Percentiles rank a stretch among this genome's conserved stretches.
Evolutionary conservation across 257 asterid species (phyloP).

Genomic region (Coffea canephora): DNA sequence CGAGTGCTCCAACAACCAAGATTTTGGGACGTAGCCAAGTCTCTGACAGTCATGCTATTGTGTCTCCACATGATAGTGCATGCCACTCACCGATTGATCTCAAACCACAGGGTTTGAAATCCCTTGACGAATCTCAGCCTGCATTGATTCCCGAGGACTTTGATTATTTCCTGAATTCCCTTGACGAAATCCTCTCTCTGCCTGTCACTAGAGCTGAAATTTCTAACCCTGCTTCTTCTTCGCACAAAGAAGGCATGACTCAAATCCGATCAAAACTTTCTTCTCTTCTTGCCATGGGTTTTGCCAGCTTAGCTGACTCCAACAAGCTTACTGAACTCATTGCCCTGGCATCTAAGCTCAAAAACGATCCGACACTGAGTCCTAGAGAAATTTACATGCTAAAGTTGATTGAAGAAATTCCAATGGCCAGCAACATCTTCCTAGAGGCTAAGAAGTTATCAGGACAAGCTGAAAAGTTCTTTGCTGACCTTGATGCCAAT

Average conservation of each 20-base stretch:
- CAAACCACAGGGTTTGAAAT: not conserved
- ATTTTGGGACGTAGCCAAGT: not conserved
- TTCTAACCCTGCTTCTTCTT: conserved; percentile 4
- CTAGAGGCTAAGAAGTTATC: conserved; percentile 28
- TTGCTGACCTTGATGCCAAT: conserved; percentile 32
- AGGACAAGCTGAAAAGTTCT: conserved; percentile 27
- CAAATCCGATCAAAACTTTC: conserved; percentile 30
- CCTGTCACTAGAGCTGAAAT: conserved; percentile 13
- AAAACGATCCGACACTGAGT: conserved; percentile 32
- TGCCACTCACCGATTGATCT: not conserved
- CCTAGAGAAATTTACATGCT: conserved; percentile 29
- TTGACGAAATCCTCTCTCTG: conserved; percentile 31
- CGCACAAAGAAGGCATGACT: conserved; percentile 12
- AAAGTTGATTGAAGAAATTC: conserved; percentile 34
- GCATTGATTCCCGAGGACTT: conserved; percentile 28
- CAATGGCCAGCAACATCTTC: conserved; percentile 20
- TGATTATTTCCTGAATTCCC: conserved; percentile 37
- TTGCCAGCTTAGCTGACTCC: conserved; percentile 27
- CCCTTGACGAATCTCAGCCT: conserved; percentile 12
- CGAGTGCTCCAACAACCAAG: not conserved
- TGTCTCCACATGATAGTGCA: conserved; percentile 5
- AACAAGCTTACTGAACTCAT: conserved; percentile 23
- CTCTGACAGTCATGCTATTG: not conserved
- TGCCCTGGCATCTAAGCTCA: conserved; percentile 29
- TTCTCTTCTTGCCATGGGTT: conserved; percentile 32